These are phyloP conservation scores for Fraxinus sp. DNA, from an alignment of 305 asterid species.

Conservation along the genomic window DNA sequence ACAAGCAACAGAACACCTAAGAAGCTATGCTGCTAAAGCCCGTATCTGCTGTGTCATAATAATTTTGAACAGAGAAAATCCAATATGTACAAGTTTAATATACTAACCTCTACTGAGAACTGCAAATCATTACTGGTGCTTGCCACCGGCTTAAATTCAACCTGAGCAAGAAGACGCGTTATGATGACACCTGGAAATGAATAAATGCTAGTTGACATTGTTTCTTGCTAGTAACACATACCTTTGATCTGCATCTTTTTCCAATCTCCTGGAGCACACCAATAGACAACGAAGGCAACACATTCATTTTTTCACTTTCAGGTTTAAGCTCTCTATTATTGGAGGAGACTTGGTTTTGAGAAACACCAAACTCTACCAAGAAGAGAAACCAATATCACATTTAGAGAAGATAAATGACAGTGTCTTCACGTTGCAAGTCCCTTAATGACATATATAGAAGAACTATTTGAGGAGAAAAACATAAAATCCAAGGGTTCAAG, in stretches of 20 bases:
- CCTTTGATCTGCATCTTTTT: constrained; percentile 84
- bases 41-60: no score
- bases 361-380: constrained; percentile 41
- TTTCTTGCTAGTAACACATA: constrained; percentile 25
- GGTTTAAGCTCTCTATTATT: constrained; percentile 46
- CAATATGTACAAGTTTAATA: not conserved
- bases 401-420: not conserved
- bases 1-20: not conserved
- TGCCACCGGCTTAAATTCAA: constrained; percentile 79
- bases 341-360: constrained; percentile 41
- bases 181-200: constrained; percentile 6
- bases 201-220: not conserved
- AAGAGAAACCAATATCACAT: constrained; percentile 4
- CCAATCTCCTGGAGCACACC: constrained; percentile 92
- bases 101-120: constrained; percentile 86
- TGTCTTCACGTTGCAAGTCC: constrained; percentile 1
- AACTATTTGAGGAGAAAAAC: not conserved
- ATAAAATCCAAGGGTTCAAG: not conserved
- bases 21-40: not conserved
- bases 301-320: constrained; percentile 57
- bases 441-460: not conserved
- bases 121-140: constrained; percentile 69
- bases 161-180: constrained; percentile 47
- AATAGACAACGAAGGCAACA: constrained; percentile 57
- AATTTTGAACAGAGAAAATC: constrained; percentile 6